These are phyloP conservation scores for Scolecobasidium constrictum DNA, from an alignment of 2,329 filamentous ascomycete species.

Conservation along the genomic window DNA sequence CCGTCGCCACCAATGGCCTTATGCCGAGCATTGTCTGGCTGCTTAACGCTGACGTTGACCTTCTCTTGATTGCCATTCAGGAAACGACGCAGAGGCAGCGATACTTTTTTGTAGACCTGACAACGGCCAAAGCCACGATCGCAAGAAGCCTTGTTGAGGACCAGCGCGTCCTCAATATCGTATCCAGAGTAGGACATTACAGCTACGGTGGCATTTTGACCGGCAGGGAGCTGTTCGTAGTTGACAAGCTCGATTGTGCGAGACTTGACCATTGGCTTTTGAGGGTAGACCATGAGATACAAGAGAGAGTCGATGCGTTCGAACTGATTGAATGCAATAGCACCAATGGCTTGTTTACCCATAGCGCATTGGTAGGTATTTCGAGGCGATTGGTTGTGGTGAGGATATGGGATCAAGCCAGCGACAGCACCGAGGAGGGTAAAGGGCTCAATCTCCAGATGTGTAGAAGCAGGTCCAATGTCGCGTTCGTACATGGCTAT, in stretches of 20 bases:
- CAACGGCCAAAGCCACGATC: constrained; percentile 94
- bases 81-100: constrained; percentile 77
- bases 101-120: constrained; percentile 95
- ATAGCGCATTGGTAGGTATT: constrained; percentile 99
- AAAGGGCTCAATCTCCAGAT: constrained; percentile 96
- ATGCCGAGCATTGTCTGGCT: constrained; percentile 41
- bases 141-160: constrained; percentile 90
- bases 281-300: constrained; percentile 94
- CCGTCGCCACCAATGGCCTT: constrained; percentile 76
- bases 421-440: constrained; percentile 93
- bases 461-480: constrained; percentile 74
- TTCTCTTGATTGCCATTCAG: constrained; percentile 61
- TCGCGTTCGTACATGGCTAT: constrained; percentile 84
- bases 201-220: constrained; percentile 92
- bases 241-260: constrained; percentile 94
- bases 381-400: constrained; percentile 96
- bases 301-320: constrained; percentile 91
- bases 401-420: constrained; percentile 91
- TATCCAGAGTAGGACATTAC: constrained; percentile 99
- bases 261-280: constrained; percentile 94
- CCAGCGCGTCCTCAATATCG: constrained; percentile 96
- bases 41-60: constrained; percentile 45
- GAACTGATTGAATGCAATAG: constrained; percentile 97
- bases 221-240: constrained; percentile 93
- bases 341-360: constrained; percentile 99